Conservation (phyloP, 148 eudicot genomes). For the Gaultheria prostrata region DNA sequence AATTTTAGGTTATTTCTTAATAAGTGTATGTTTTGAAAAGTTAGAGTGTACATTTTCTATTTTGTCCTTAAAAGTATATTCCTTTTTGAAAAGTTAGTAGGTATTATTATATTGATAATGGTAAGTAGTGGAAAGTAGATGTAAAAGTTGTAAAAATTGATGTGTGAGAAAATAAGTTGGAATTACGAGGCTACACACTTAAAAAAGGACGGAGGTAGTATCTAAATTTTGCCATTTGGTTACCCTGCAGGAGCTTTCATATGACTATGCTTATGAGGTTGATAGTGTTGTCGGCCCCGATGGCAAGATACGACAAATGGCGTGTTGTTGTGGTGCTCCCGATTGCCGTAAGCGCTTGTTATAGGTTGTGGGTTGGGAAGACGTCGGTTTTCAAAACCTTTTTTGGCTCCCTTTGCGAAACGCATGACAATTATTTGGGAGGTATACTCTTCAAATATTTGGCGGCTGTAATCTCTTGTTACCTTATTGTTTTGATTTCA, state of each 20-base stretch:
- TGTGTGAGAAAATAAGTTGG: too few species aligned
- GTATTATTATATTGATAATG: too few species aligned
- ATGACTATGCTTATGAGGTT: constrained; percentile 68
- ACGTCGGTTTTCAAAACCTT: neutral
- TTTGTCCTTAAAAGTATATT: too few species aligned
- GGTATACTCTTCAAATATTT: neutral
- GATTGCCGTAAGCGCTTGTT: constrained; percentile 65
- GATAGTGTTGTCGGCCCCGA: constrained; percentile 73
- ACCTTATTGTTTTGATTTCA: neutral
- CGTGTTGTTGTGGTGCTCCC: constrained; percentile 67
- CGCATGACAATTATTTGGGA: neutral
- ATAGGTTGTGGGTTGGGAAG: constrained; percentile 17
- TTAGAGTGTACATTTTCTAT: too few species aligned
- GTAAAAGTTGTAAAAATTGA: too few species aligned
- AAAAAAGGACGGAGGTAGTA: too few species aligned
- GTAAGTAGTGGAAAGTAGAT: too few species aligned
- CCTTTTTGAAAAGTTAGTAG: too few species aligned
- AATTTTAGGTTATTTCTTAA: too few species aligned
- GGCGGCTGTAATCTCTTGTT: neutral
- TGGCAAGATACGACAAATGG: constrained; percentile 45
- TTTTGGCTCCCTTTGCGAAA: neutral
- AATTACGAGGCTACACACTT: too few species aligned
- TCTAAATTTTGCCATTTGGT: constrained; percentile 1
- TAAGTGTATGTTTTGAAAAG: too few species aligned
- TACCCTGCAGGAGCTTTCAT: constrained; percentile 58